Evolutionary conservation across 805 yeast species (phyloP).

Genomic region (Yarrowia sp.): DNA sequence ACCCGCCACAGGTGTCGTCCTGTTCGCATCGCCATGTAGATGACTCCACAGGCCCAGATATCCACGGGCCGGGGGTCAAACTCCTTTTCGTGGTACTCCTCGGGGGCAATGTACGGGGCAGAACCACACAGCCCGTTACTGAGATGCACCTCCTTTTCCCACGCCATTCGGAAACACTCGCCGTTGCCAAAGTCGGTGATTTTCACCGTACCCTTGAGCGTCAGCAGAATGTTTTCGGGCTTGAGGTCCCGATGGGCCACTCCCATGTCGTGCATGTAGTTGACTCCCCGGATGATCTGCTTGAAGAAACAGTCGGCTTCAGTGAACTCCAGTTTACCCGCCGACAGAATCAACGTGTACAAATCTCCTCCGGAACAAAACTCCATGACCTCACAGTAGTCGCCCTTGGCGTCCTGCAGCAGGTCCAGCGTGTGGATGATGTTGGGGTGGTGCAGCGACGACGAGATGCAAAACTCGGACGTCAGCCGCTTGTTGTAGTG

Average conservation of each 20-base stretch:
- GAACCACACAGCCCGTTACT: constrained; percentile 81
- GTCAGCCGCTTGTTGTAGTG: constrained; percentile 70
- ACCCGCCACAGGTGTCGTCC: constrained; percentile 91
- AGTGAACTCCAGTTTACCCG: constrained; percentile 52
- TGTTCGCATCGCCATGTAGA: constrained; percentile 77
- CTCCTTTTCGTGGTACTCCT: constrained; percentile 58
- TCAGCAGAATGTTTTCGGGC: constrained; percentile 78
- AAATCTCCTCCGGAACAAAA: constrained; percentile 87
- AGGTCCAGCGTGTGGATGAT: constrained; percentile 76
- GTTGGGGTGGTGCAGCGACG: constrained; percentile 70
- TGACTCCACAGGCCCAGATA: constrained; percentile 84
- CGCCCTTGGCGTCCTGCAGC: constrained; percentile 68
- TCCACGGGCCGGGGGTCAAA: constrained; percentile 82
- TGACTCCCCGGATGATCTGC: constrained; percentile 77
- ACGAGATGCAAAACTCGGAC: constrained; percentile 86
- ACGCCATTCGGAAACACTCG: constrained; percentile 84
- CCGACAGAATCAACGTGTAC: constrained; percentile 55
- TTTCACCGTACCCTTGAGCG: constrained; percentile 62
- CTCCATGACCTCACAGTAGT: constrained; percentile 91
- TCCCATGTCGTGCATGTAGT: constrained; percentile 85
- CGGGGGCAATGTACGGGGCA: constrained; percentile 91
- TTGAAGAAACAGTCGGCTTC: constrained; percentile 91
- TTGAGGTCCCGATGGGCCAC: constrained; percentile 92
- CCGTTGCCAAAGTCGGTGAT: constrained; percentile 89
- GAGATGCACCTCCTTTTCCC: constrained; percentile 73